Conservation (phyloP, 73 alveolate species). For the Urostyla sp. region DNA sequence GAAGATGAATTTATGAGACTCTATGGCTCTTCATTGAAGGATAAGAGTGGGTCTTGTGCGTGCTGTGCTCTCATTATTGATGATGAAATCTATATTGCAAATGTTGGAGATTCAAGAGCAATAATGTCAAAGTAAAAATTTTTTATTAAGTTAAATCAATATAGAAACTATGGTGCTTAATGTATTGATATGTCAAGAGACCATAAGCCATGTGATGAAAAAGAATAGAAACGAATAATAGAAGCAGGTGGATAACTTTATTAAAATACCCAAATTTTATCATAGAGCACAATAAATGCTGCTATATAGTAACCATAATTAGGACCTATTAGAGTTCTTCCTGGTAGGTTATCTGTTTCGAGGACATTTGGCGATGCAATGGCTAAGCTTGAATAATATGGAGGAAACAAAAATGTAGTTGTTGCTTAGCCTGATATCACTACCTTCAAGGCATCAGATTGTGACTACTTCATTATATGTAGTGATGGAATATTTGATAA, state of each 20-base stretch:
- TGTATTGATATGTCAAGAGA: conserved; percentile 33
- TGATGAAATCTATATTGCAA: conserved; percentile 50
- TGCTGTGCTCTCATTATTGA: conserved; percentile 55
- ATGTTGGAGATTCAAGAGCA: conserved; percentile 68
- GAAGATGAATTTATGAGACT: conserved; percentile 54
- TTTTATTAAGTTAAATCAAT: neutral
- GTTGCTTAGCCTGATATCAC: conserved; percentile 89
- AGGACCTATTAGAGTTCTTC: conserved; percentile 82
- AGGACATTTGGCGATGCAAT: conserved; percentile 89
- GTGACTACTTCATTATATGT: conserved; percentile 53
- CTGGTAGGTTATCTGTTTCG: conserved; percentile 85
- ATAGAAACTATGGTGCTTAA: conserved; percentile 13
- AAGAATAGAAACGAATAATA: conserved; percentile 55
- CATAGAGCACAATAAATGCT: neutral
- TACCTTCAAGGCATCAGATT: conserved; percentile 58
- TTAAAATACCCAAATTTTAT: conserved; percentile 34
- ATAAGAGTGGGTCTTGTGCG: conserved; percentile 48
- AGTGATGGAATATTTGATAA: conserved; percentile 61
- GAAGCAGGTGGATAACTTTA: conserved; percentile 66
- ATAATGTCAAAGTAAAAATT: conserved; percentile 17
- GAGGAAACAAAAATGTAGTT: conserved; percentile 89
- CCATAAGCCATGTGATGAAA: conserved; percentile 70
- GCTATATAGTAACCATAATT: neutral
- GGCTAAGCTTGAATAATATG: conserved; percentile 81
- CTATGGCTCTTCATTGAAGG: conserved; percentile 1